Evolutionary conservation across 192 early-diverging fungal species (phyloP), one percentile per base, ranked within the genome.

Genomic region (Chytriomyces confervae): DNA sequence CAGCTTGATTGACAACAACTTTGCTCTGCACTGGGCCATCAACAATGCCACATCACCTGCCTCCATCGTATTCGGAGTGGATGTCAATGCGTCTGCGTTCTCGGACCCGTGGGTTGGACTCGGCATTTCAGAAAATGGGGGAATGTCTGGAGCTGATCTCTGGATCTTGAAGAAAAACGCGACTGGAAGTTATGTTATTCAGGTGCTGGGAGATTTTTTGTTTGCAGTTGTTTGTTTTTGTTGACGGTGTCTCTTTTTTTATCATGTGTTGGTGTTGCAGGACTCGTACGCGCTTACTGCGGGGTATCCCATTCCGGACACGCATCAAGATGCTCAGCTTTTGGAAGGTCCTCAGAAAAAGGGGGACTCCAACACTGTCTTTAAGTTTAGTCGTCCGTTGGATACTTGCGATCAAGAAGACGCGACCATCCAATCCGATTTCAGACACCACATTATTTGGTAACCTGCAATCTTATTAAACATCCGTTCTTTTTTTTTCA

Each of bases 31-130:
- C 68, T 78, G 77, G 77, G 50, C 9, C 47, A 20, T 69, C 50
- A 36, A 69, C 36, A 36, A 36, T 36, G 36, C 36, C 53, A 18
- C 77, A 0, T 44, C 61, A 9, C 27, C 49, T 11, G 24, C n/a
- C 27, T n/a, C 46, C n/a, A 78, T 78, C 66, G 27, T 36, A 5
- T 78, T 78, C 29, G 77, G 77, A 13, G 77, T 78, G 18, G 77
- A 78, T 50, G 44, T 62, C 6, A 68, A 69, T 20, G 61, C 71
- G 18, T 60, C 68, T 20, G 23, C 68, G 24, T 44, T 7, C 57
- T 23, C 16, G 27, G 36, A 62, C 16, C n/a, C 71, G 9, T 78
- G 77, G 77, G 47, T 78, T 11, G 77, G 77, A 4, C 16, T 78
- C 5, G 77, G 77, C 16, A 18, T 77, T 10, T 50, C 45, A 0